Evolutionary conservation across 2,329 filamentous ascomycete genomes (phyloP), one percentile per base, ranked within the genome.

Genomic region (Paracorniculantispora psalliotae): DNA sequence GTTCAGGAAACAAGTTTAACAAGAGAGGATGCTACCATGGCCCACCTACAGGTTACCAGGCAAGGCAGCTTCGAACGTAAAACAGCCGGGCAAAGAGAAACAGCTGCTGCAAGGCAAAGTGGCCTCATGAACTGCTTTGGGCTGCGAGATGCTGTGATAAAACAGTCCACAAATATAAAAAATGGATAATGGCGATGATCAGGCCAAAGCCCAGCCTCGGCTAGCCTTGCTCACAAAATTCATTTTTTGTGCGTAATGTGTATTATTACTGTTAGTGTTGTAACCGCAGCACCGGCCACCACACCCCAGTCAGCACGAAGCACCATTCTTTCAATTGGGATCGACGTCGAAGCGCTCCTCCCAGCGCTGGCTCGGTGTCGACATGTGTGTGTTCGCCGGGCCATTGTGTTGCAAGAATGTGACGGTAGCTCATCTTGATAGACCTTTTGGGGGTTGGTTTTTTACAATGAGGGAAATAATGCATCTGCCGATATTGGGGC

Each of bases 301-400:
- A 47, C 15, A 47, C 53, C 53, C 21, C 30, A 28, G 13, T 30
- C 33, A 57, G 35, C 26, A 50, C 23, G 23, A 30, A 41, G 28
- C 44, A 46, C n/a, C 19, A 57, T n/a, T 46, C 25, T 28, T 43
- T 57, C 46, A 57, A 48, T 57, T 57, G 54, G 33, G 54, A 57
- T 57, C 54, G 54, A n/a, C 54, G 46, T 57, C 19, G 23, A 47
- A 39, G 33, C n/a, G 12, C 15, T 17, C 33, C 6, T 25, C 26
- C 21, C 37, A 9, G 35, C 25, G 41, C 25, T 25, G 28, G 13
- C 10, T 48, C 21, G n/a, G n/a, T n/a, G n/a, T 30, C 23, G 46
- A 50, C 46, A 50, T 57, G 54, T 57, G 46, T n/a, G n/a, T n/a
- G n/a, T n/a, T n/a, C 30, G 23, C 43, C 15, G 17, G 4, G 33